Evolutionary conservation across 2,329 filamentous ascomycete species (phyloP).

Genomic region (Pseudogymnoascus sp.): DNA sequence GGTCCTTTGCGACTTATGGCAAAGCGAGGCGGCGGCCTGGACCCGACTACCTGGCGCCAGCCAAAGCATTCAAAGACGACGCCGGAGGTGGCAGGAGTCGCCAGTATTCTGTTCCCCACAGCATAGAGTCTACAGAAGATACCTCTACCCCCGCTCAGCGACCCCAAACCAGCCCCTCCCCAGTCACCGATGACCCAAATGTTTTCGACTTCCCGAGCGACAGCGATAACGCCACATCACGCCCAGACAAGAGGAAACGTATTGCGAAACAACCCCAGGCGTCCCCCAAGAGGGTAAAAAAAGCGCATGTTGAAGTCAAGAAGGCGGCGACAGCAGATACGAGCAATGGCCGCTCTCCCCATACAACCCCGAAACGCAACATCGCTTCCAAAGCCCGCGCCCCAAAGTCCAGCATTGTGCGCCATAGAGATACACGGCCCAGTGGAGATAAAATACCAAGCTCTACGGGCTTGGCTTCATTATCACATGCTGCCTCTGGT

Average conservation of each 20-base stretch:
- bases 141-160: not conserved
- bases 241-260: not conserved
- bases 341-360: not conserved
- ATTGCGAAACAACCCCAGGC: not conserved
- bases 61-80: not conserved
- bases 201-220: constrained; percentile 15
- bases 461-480: not conserved
- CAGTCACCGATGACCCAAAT: not conserved
- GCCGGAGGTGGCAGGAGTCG: not conserved
- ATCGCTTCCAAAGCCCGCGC: not conserved
- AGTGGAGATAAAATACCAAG: not conserved
- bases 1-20: constrained; percentile 27
- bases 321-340: not conserved
- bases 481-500: not conserved
- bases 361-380: not conserved
- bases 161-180: not conserved
- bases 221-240: constrained; percentile 14
- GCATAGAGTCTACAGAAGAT: not conserved
- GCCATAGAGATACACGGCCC: not conserved
- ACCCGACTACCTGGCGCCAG: constrained; percentile 18
- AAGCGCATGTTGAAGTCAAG: not conserved
- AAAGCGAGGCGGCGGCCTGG: constrained; percentile 24
- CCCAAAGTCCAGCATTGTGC: not conserved
- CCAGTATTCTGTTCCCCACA: not conserved
- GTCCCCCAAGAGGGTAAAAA: not conserved